A percentile compares a stretch with the other conserved stretches of the same genome.
Evolutionary conservation across 305 asterid species (phyloP).

Genomic region (Fraxinus latifolia): DNA sequence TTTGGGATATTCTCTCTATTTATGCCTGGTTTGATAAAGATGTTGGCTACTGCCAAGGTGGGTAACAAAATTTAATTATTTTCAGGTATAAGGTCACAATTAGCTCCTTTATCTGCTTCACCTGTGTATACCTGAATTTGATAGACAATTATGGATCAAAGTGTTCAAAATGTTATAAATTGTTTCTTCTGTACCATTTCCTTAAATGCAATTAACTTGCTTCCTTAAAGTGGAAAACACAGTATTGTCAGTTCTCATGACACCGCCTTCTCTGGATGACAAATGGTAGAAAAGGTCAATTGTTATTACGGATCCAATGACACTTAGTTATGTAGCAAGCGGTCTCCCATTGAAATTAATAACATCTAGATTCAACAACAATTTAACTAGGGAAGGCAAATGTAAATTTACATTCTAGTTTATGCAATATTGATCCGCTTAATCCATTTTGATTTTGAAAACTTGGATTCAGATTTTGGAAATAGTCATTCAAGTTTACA

Average conservation of each 20-base stretch:
- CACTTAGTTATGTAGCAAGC: not conserved
- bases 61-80: slow-evolving; percentile 13
- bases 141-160: not conserved
- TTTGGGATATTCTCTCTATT: slow-evolving; percentile 64
- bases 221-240: not conserved
- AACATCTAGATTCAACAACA: not conserved
- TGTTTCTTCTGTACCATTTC: not conserved
- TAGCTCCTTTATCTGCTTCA: not conserved
- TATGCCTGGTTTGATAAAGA: slow-evolving; percentile 30
- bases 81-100: not conserved
- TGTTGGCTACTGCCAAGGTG: slow-evolving; percentile 95
- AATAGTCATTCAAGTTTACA: not conserved
- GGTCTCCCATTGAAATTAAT: not conserved
- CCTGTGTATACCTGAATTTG: not conserved
- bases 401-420: not conserved
- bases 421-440: not conserved
- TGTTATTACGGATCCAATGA: not conserved
- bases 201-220: not conserved
- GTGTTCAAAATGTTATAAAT: not conserved
- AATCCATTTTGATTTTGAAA: not conserved
- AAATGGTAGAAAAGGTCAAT: not conserved
- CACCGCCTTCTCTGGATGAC: not conserved
- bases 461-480: not conserved
- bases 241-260: not conserved
- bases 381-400: not conserved